A percentile compares a stretch with the other conserved stretches of the same genome.
These are phyloP conservation scores for Harrya chromipes DNA, from an alignment of 768 basidiomycete genomes.

Conservation along the genomic window DNA sequence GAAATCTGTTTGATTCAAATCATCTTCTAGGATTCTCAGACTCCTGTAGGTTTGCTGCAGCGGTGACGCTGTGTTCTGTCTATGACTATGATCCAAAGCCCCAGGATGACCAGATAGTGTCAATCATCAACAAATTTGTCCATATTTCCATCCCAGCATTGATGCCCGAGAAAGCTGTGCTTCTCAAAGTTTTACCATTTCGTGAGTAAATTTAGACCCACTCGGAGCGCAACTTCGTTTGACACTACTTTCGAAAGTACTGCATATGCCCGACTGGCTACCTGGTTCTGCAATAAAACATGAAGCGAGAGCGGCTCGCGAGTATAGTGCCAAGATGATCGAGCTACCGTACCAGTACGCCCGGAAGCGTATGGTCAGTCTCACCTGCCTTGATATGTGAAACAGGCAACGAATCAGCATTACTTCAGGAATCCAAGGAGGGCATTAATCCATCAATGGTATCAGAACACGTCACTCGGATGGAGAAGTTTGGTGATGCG, in stretches of 20 bases:
- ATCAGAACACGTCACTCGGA: constrained; percentile 9
- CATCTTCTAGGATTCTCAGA: neutral
- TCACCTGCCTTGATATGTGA: neutral
- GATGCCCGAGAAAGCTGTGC: constrained; percentile 12
- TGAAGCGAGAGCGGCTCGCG: constrained; percentile 6
- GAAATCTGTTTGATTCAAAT: neutral
- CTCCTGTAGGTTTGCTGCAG: constrained; percentile 28
- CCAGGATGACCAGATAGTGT: constrained; percentile 15
- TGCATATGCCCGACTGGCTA: constrained; percentile 27
- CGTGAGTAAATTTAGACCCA: constrained; percentile 1
- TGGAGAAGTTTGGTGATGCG: constrained; percentile 7
- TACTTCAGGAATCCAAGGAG: constrained; percentile 7
- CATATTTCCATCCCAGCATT: constrained; percentile 2
- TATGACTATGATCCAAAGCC: constrained; percentile 21
- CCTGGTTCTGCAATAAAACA: constrained; percentile 16
- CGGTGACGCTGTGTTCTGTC: constrained; percentile 24
- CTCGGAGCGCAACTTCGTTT: neutral
- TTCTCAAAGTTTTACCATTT: constrained; percentile 17
- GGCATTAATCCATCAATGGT: constrained; percentile 10
- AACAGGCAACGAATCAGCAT: neutral
- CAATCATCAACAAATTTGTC: constrained; percentile 8
- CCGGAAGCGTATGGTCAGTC: constrained; percentile 8
- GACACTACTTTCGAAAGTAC: constrained; percentile 11
- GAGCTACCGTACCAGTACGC: constrained; percentile 17
- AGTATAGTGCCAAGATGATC: constrained; percentile 8